Evolutionary conservation across 2,329 filamentous ascomycete species (phyloP), one percentile per base, ranked within the genome.

Genomic region (Ceratocystis cacaofunesta): DNA sequence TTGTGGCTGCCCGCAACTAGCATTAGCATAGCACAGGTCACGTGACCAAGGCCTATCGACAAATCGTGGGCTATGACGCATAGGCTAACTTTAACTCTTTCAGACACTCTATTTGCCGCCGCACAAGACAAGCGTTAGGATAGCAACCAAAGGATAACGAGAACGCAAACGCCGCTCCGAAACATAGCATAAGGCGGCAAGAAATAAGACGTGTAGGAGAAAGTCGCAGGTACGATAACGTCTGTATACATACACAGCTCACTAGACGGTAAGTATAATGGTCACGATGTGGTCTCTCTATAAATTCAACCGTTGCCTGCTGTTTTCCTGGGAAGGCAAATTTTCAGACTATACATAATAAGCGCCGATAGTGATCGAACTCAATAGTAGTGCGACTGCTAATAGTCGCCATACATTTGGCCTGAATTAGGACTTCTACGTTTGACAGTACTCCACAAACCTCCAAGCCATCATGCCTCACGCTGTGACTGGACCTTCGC

Each of bases 401-500:
- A 19, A 66, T 32, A 43, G 7, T 46, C 36, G 30, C 19, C 41
- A 55, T 48, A 66, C 6, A 52, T n/a, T 55, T 50, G 43, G 46
- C 64, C 28, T 1, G 46, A 50, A 50, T 7, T 22, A 36, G 61
- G 22, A 57, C 52, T 8, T 55, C 10, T 22, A 64, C 60, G 30
- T 30, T 43, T 28, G 12, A 7, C 36, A 62, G 19, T 8, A 61
- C 32, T 28, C 52, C 22, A 6, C 22, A 46, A 52, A 63, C 17
- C 10, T 2, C 3, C 25, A 6, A 17, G 68, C 60, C 70, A 72
- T 69, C 63, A 91, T 92, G 88, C 88, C 88, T 71, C 88, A 91
- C 79, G 87, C 87, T 68, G 82, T 84, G 63, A 81, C 85, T 30
- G 85, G 88, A 78, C 86, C 88, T 71, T 81, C 86, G 66, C 84